A percentile compares a stretch with the other conserved stretches of the same genome.
phyloP scores from a whole-genome alignment of 108 stramenopile genomes.

The Cyclotella baltica region DNA sequence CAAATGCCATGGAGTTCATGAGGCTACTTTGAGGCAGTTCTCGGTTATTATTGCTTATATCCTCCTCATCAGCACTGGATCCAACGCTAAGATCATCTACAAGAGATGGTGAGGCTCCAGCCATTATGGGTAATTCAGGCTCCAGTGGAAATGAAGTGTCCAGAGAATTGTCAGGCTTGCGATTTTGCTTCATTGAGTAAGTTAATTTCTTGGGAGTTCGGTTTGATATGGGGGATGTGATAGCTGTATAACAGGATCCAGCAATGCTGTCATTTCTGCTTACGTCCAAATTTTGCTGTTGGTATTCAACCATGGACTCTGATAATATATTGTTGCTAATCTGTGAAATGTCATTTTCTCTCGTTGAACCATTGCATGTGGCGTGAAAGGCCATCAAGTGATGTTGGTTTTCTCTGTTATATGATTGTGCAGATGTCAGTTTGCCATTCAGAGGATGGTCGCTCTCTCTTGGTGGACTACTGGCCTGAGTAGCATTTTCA shows the following conservation, averaged over 20 bases:
- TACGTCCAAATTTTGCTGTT: slow-evolving; percentile 4
- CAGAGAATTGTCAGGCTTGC: slow-evolving; percentile 12
- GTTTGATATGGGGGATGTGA: slow-evolving; percentile 51
- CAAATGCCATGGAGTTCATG: slow-evolving; percentile 81
- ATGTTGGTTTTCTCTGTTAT: slow-evolving; percentile 35
- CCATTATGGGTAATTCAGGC: slow-evolving; percentile 8
- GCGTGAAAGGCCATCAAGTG: slow-evolving; percentile 64
- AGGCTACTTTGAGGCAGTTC: slow-evolving; percentile 43
- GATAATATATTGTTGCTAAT: too few relatives aligned
- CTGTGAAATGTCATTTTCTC: background rate
- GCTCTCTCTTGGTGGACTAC: background rate
- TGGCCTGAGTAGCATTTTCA: slow-evolving; percentile 2
- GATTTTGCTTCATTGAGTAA: too few relatives aligned
- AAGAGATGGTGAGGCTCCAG: slow-evolving; percentile 43
- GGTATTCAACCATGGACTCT: too few relatives aligned
- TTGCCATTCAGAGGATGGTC: background rate
- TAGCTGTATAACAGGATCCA: slow-evolving; percentile 49
- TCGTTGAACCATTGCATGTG: slow-evolving; percentile 33
- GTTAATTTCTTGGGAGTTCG: slow-evolving; percentile 37
- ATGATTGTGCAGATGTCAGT: background rate
- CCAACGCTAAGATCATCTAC: slow-evolving; percentile 58
- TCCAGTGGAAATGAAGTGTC: slow-evolving; percentile 1
- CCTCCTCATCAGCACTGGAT: slow-evolving; percentile 46
- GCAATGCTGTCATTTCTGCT: slow-evolving; percentile 38
- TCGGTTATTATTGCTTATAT: slow-evolving; percentile 12